Percentiles rank a stretch among this genome's conserved stretches.
These are phyloP conservation scores for Avicennia marina DNA, from an alignment of 257 asterid species.

Conservation along the genomic window DNA sequence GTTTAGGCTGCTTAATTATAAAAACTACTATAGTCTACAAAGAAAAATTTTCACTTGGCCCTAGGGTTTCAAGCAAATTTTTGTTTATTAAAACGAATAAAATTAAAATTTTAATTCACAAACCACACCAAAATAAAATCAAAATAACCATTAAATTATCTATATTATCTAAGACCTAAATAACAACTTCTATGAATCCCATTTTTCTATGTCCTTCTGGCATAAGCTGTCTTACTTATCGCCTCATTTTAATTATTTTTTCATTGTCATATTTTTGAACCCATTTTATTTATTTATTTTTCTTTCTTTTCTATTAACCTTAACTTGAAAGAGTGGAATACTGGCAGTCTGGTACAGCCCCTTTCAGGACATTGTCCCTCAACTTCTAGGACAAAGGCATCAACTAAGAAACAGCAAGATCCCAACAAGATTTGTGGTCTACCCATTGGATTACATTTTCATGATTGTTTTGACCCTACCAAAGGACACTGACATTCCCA, in stretches of 20 bases:
- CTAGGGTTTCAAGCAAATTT: background rate
- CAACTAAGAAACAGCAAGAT: constrained; percentile 10
- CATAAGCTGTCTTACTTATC: no score
- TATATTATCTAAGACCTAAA: no score
- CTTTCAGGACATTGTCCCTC: constrained; percentile 6
- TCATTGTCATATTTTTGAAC: background rate
- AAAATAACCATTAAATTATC: no score
- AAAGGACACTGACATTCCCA: constrained; percentile 19
- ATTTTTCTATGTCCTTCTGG: no score
- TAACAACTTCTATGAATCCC: no score
- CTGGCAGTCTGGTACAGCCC: background rate
- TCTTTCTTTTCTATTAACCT: no score
- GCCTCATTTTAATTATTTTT: background rate
- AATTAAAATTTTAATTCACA: background rate
- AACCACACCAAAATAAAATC: no score
- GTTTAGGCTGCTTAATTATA: background rate
- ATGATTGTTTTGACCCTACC: constrained; percentile 36
- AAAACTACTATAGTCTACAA: background rate
- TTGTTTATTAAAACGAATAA: background rate
- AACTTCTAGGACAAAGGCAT: constrained; percentile 15
- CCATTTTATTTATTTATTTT: background rate
- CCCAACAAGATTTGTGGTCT: constrained; percentile 30
- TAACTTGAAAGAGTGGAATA: no score
- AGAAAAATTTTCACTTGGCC: background rate
- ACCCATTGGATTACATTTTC: constrained; percentile 24